A percentile compares a stretch with the other conserved stretches of the same genome.
phyloP scores from a whole-genome alignment of 2,329 filamentous ascomycete genomes.

The Aspergillus clavatus region DNA sequence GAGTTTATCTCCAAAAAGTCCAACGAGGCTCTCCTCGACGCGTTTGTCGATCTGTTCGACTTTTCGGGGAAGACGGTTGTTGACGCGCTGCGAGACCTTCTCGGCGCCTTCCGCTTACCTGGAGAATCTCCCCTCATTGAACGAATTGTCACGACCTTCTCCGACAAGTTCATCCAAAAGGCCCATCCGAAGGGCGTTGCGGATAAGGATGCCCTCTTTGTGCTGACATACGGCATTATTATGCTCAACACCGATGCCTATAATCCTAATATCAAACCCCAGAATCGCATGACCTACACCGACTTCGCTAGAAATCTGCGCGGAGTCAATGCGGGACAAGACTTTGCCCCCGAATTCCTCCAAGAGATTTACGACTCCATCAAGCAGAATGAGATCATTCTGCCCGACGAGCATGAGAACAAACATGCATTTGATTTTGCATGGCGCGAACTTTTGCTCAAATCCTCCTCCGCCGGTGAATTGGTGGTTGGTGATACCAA shows the following conservation, averaged over 20 bases:
- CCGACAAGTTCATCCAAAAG: constrained; percentile 73
- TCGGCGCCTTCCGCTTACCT: constrained; percentile 88
- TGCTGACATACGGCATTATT: constrained; percentile 93
- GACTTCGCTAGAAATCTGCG: constrained; percentile 87
- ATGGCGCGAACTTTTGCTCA: constrained; percentile 89
- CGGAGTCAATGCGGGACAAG: constrained; percentile 77
- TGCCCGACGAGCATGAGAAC: constrained; percentile 96
- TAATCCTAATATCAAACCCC: constrained; percentile 74
- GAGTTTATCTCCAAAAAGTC: constrained; percentile 89
- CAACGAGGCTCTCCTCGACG: constrained; percentile 77
- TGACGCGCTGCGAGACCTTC: constrained; percentile 78
- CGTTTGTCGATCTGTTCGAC: constrained; percentile 82
- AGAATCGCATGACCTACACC: constrained; percentile 75
- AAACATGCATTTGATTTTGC: constrained; percentile 95
- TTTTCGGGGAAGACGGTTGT: constrained; percentile 83
- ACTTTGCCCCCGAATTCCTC: constrained; percentile 80
- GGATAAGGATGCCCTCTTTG: constrained; percentile 81
- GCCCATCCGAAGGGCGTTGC: constrained; percentile 69
- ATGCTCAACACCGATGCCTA: constrained; percentile 97
- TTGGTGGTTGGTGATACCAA: constrained; percentile 83
- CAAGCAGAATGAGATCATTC: constrained; percentile 86
- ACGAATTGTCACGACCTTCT: constrained; percentile 81
- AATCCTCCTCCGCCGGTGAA: constrained; percentile 70
- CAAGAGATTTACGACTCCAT: constrained; percentile 87
- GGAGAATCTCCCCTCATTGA: constrained; percentile 92